Evolutionary conservation across 179 eudicot genomes (phyloP).

Genomic region (Silene noctiflora): DNA sequence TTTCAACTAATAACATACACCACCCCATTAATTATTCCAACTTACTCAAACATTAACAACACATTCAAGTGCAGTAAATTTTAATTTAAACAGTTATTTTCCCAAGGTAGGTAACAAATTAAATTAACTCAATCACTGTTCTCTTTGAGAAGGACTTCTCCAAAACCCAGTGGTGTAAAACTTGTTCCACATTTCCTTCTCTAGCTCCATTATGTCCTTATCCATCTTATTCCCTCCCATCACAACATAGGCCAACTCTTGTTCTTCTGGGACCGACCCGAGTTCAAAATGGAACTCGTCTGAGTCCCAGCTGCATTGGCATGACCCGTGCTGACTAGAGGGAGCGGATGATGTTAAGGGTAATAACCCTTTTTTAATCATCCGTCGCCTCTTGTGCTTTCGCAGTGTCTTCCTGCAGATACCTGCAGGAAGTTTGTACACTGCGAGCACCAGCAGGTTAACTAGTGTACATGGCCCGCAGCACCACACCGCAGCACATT

Average conservation of each 20-base stretch:
- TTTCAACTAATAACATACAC: neutral
- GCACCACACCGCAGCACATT: conserved; percentile 38
- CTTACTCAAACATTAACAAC: neutral
- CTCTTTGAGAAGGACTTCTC: conserved; percentile 34
- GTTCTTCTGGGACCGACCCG: conserved; percentile 1
- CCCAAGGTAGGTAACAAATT: neutral
- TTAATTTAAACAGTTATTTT: neutral
- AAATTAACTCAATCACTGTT: neutral
- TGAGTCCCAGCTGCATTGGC: neutral
- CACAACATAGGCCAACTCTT: conserved; percentile 9
- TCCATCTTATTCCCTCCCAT: conserved; percentile 22
- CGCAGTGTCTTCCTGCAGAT: conserved; percentile 29
- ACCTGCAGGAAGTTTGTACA: conserved; percentile 37
- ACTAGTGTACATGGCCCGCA: conserved; percentile 33
- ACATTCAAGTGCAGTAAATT: neutral
- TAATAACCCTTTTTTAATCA: conserved; percentile 25
- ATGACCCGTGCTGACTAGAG: neutral
- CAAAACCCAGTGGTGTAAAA: conserved; percentile 33
- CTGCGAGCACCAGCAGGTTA: conserved; percentile 22
- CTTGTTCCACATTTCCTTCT: conserved; percentile 34
- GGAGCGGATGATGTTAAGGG: conserved; percentile 9
- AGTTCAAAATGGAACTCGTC: conserved; percentile 9
- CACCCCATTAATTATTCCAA: neutral
- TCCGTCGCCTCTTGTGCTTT: conserved; percentile 8
- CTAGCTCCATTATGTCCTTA: conserved; percentile 27